phyloP scores from a whole-genome alignment of 2,329 filamentous ascomycete genomes.

The Ophiostoma sp. region DNA sequence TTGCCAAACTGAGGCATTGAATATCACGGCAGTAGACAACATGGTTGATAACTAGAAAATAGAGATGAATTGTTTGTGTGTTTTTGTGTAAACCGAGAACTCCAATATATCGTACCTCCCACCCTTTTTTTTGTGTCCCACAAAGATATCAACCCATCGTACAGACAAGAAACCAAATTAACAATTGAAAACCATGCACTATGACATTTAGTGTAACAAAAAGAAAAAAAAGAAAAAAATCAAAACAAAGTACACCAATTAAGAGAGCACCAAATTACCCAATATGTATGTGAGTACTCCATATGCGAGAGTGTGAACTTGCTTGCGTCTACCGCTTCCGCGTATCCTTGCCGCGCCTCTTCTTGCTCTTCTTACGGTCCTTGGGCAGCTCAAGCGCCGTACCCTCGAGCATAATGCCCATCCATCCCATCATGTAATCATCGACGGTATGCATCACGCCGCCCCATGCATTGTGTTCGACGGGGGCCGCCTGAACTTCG shows the following conservation, averaged over 20 bases:
- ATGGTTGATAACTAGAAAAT: not conserved
- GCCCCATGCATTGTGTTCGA: constrained; percentile 61
- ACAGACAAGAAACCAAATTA: not conserved
- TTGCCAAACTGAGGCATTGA: no score
- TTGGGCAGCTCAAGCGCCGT: constrained; percentile 63
- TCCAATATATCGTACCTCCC: not conserved
- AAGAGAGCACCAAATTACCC: not conserved
- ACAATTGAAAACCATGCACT: not conserved
- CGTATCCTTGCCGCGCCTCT: constrained; percentile 58
- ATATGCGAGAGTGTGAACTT: not conserved
- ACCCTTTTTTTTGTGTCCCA: not conserved
- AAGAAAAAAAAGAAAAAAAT: not conserved
- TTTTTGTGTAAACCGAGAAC: constrained; percentile 5
- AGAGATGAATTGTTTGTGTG: constrained; percentile 3
- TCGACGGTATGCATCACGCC: constrained; percentile 64
- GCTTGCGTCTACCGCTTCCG: constrained; percentile 46
- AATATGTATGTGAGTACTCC: not conserved
- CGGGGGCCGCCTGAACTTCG: constrained; percentile 38
- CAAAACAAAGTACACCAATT: not conserved
- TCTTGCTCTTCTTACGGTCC: constrained; percentile 65
- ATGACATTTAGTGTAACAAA: not conserved
- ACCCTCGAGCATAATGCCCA: constrained; percentile 62
- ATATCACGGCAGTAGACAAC: not conserved
- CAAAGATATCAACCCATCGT: no score
- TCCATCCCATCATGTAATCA: constrained; percentile 71